Percentiles rank a stretch among this genome's conserved stretches.
phyloP scores from a whole-genome alignment of 2,329 filamentous ascomycete genomes.

The Cyphellophora europaea region DNA sequence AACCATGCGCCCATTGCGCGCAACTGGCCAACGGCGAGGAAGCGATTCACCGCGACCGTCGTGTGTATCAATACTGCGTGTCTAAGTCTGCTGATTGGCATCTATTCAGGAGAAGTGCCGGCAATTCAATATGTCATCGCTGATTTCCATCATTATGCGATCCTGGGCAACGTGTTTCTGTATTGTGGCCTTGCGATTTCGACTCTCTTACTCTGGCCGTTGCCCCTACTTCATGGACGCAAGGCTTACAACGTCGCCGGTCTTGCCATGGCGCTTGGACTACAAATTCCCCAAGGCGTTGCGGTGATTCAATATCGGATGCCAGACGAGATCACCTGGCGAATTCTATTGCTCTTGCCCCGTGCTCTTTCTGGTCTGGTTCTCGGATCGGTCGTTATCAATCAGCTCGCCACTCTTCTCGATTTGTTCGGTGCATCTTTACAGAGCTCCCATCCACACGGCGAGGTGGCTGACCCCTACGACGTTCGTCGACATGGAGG shows the following conservation, averaged over 20 bases:
- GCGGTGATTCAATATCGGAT: conserved; percentile 49
- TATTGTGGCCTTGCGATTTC: conserved; percentile 63
- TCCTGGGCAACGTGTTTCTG: conserved; percentile 65
- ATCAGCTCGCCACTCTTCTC: conserved; percentile 60
- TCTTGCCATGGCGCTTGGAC: conserved; percentile 58
- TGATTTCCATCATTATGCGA: conserved; percentile 56
- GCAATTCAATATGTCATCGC: conserved; percentile 68
- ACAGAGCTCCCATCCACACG: conserved; percentile 62
- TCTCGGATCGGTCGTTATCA: conserved; percentile 69
- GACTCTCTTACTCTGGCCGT: conserved; percentile 62
- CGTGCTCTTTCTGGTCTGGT: conserved; percentile 58
- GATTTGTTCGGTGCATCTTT: conserved; percentile 70
- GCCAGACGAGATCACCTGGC: conserved; percentile 47
- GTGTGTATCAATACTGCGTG: conserved; percentile 65
- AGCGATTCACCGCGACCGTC: conserved; percentile 58
- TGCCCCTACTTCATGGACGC: conserved; percentile 61
- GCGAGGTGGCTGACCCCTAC: conserved; percentile 57
- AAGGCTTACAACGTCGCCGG: conserved; percentile 67
- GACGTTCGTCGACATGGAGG: conserved; percentile 67
- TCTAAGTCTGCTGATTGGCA: conserved; percentile 61
- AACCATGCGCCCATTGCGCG: conserved; percentile 58
- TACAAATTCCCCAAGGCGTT: conserved; percentile 68
- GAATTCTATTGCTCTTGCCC: conserved; percentile 52
- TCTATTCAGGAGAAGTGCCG: conserved; percentile 71
- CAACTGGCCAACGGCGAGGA: conserved; percentile 60